Evolutionary conservation across 176 grass and related monocot genomes (phyloP).

Genomic region (Thalia dealbata): DNA sequence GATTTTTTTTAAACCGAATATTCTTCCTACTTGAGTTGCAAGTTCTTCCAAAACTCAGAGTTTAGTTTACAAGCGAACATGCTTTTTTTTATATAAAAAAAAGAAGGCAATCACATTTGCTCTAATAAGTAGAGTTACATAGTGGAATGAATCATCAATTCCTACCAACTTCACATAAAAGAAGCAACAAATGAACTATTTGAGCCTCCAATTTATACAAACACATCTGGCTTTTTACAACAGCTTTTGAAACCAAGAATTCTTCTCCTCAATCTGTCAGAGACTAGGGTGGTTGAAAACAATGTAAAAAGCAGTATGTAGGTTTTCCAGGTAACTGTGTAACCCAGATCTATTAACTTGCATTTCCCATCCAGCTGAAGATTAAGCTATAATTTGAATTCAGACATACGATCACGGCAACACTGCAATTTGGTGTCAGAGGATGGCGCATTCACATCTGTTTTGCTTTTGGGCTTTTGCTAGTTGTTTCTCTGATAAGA

Average conservation of each 20-base stretch:
- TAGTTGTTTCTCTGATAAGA: neutral
- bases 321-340: neutral
- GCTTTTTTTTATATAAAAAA: too few species aligned
- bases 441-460: neutral
- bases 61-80: too few species aligned
- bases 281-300: neutral
- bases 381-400: too few species aligned
- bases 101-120: neutral
- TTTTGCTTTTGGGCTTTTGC: neutral
- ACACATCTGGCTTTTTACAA: conserved; percentile 1
- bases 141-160: neutral
- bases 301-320: neutral
- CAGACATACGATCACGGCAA: too few species aligned
- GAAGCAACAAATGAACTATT: neutral
- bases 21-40: too few species aligned
- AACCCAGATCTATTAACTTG: neutral
- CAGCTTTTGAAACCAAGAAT: too few species aligned
- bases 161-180: neutral
- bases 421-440: neutral
- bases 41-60: too few species aligned
- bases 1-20: too few species aligned
- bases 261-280: neutral
- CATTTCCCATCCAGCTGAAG: too few species aligned
- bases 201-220: neutral
- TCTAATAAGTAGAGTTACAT: neutral